Conservation (phyloP, 345 rosid species). For the Schrenkiella parvula region DNA sequence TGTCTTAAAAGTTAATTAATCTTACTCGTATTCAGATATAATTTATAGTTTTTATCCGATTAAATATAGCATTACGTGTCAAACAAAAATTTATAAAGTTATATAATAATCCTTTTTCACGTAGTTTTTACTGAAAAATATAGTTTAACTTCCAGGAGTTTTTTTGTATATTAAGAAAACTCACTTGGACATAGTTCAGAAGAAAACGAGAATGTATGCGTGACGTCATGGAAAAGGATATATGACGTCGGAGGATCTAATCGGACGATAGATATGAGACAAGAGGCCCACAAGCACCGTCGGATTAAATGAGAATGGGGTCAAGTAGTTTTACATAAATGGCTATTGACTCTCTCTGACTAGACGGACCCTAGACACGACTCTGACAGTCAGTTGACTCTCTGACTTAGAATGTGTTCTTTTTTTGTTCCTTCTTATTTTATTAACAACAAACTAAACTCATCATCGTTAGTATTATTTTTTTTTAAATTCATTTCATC, state of each 20-base stretch:
- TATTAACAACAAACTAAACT: neutral
- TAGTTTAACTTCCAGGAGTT: too few species aligned
- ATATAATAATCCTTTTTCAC: too few species aligned
- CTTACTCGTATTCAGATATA: too few species aligned
- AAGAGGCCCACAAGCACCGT: conserved; percentile 62
- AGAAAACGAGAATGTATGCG: neutral
- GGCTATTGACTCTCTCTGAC: conserved; percentile 51
- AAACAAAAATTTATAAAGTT: too few species aligned
- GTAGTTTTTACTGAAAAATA: too few species aligned
- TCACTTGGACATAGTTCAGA: neutral
- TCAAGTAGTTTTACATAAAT: conserved; percentile 15
- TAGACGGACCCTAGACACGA: conserved; percentile 33
- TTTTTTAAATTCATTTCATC: neutral
- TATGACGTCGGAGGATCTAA: conserved; percentile 15
- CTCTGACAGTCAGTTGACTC: conserved; percentile 49
- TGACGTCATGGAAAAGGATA: conserved; percentile 8
- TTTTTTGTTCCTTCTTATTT: neutral
- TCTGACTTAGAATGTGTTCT: conserved; percentile 34
- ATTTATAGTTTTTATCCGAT: too few species aligned
- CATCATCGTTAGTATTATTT: neutral
- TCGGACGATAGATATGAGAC: conserved; percentile 18
- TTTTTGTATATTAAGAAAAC: too few species aligned
- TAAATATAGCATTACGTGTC: too few species aligned
- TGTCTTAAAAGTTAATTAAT: too few species aligned
- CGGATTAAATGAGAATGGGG: conserved; percentile 41